Percentiles rank a stretch among this genome's conserved stretches.
phyloP scores from a whole-genome alignment of 129 eudicot species.

The Pseudognaphalium luteoalbum region DNA sequence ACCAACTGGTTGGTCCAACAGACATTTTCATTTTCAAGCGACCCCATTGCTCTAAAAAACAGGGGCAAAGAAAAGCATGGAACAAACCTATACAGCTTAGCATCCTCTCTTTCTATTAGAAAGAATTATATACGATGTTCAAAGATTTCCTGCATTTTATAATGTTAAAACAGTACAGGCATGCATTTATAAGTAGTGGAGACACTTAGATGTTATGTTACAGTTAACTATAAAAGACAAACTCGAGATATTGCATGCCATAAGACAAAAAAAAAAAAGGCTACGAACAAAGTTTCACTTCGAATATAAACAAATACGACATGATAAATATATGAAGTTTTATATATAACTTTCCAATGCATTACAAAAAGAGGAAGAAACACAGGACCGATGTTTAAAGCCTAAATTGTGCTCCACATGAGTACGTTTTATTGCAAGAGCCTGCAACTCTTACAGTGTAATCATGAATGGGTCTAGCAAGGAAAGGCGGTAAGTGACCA shows the following conservation, averaged over 20 bases:
- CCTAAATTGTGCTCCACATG: constrained; percentile 50
- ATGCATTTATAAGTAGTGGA: neutral
- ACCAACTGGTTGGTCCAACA: constrained; percentile 24
- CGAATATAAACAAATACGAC: neutral
- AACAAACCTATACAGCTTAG: constrained; percentile 24
- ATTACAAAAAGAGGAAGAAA: constrained; percentile 18
- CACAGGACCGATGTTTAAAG: constrained; percentile 12
- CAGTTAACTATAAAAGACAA: neutral
- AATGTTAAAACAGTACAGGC: constrained; percentile 10
- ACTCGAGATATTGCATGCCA: neutral
- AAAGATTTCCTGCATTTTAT: constrained; percentile 11
- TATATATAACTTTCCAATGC: constrained; percentile 15
- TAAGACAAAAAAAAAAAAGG: constrained; percentile 1
- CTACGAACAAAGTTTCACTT: constrained; percentile 9
- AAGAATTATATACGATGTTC: constrained; percentile 4
- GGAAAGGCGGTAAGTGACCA: constrained; percentile 63
- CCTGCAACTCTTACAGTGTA: constrained; percentile 54
- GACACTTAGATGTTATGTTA: neutral
- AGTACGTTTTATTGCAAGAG: constrained; percentile 50
- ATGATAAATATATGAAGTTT: constrained; percentile 3
- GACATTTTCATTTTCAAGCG: constrained; percentile 12
- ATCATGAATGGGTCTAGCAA: constrained; percentile 66
- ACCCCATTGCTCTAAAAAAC: neutral
- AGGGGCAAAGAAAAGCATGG: neutral
- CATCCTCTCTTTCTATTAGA: constrained; percentile 7